These are phyloP conservation scores for Veloporphyrellus conicus DNA, from an alignment of 1,284 basidiomycete genomes.

Conservation along the genomic window DNA sequence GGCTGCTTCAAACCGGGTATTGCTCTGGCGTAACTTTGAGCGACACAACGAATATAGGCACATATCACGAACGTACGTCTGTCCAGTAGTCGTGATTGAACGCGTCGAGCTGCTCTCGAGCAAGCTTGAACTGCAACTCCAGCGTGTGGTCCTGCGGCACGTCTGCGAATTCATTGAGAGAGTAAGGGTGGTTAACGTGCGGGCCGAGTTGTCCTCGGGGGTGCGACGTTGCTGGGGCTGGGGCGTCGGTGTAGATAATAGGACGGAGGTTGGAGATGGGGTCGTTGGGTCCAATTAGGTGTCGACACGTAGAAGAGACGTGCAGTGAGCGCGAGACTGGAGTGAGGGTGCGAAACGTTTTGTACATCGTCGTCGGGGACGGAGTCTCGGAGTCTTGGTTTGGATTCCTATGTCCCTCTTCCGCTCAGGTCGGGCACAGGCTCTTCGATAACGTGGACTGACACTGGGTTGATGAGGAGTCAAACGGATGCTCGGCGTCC, in stretches of 20 bases:
- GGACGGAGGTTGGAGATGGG: conserved; percentile 75
- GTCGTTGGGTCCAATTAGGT: conserved; percentile 68
- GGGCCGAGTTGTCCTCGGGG: conserved; percentile 18
- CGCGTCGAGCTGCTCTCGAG: conserved; percentile 62
- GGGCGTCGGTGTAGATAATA: conserved; percentile 60
- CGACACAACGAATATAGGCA: not conserved
- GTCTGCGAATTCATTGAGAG: conserved; percentile 60
- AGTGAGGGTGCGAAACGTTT: not conserved
- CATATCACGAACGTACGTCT: conserved; percentile 50
- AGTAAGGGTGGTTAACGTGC: conserved; percentile 58
- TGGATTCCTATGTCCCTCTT: no score
- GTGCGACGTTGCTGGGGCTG: conserved; percentile 33
- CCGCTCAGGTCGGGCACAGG: no score
- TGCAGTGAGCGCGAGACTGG: conserved; percentile 38
- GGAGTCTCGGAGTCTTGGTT: not conserved
- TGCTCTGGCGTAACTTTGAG: conserved; percentile 47
- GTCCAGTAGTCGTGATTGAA: conserved; percentile 74
- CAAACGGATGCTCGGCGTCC: no score
- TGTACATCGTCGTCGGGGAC: conserved; percentile 1
- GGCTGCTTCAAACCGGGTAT: conserved; percentile 65
- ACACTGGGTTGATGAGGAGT: not conserved
- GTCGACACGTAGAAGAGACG: conserved; percentile 34
- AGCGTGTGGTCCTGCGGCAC: conserved; percentile 35
- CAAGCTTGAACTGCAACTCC: conserved; percentile 66
- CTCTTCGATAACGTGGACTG: no score